phyloP scores from a whole-genome alignment of 2,329 filamentous ascomycete species.

The Amesomyces nigricolor region DNA sequence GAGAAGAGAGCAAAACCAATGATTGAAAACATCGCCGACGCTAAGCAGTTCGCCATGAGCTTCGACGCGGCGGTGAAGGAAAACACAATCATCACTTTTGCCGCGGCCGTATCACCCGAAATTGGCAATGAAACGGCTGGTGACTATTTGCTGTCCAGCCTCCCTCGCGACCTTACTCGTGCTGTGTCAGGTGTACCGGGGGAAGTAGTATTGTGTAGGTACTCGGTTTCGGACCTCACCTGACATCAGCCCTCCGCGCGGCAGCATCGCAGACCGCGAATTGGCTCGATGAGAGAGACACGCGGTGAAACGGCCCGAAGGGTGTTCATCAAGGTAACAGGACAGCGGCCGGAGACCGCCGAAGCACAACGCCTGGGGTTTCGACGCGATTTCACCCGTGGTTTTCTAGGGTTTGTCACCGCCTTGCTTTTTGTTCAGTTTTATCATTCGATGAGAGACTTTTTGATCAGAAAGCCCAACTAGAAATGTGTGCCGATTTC shows the following conservation, averaged over 20 bases:
- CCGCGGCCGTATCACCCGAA: neutral
- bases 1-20: no score
- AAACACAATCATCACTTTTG: conserved; percentile 1
- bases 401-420: neutral
- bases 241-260: neutral
- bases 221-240: conserved; percentile 8
- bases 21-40: no score
- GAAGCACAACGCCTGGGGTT: neutral
- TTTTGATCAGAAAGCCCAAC: no score
- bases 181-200: neutral
- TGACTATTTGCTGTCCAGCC: neutral
- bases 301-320: conserved; percentile 14
- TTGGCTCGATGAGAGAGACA: neutral
- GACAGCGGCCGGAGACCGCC: neutral
- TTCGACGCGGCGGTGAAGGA: neutral
- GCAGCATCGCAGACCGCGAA: neutral
- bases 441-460: no score
- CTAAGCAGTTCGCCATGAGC: no score
- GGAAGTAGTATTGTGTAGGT: neutral
- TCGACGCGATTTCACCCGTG: neutral
- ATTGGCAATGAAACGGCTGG: conserved; percentile 7
- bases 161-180: neutral
- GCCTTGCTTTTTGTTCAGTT: neutral
- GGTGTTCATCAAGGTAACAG: neutral
- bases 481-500: no score